Evolutionary conservation across 768 basidiomycete genomes (phyloP).

Genomic region (Mycena olivaceomarginata): DNA sequence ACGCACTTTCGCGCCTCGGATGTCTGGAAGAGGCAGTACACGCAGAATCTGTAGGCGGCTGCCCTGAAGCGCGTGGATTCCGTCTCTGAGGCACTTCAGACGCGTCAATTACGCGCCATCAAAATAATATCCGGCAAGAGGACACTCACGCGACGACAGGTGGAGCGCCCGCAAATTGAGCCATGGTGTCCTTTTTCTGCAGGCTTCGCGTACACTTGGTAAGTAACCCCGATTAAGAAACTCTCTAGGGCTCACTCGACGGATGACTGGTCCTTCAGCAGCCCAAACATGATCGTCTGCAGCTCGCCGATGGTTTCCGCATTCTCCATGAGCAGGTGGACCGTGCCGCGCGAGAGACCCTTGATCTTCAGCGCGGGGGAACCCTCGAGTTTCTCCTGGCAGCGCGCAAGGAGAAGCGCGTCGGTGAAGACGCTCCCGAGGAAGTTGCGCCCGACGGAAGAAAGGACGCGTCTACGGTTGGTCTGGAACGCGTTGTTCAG

Average conservation of each 20-base stretch:
- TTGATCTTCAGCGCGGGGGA: constrained; percentile 16
- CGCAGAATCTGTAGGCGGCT: constrained; percentile 39
- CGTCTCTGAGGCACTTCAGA: constrained; percentile 19
- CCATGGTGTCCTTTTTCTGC: neutral
- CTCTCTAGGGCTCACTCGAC: constrained; percentile 9
- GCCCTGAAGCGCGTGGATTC: constrained; percentile 29
- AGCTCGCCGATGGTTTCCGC: constrained; percentile 25
- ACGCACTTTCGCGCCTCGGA: constrained; percentile 22
- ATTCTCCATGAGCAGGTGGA: constrained; percentile 20
- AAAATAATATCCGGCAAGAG: too few relatives aligned
- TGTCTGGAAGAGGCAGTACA: constrained; percentile 21
- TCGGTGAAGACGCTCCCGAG: constrained; percentile 28
- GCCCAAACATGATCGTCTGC: constrained; percentile 24
- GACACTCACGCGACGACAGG: constrained; percentile 13
- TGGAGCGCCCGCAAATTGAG: constrained; percentile 16
- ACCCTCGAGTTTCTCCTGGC: constrained; percentile 30
- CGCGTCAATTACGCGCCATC: neutral
- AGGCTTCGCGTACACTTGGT: neutral
- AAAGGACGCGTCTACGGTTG: constrained; percentile 15
- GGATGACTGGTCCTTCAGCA: neutral
- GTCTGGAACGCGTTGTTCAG: constrained; percentile 28
- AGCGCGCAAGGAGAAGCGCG: constrained; percentile 31
- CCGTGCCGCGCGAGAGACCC: constrained; percentile 21
- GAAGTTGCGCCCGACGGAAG: constrained; percentile 34
- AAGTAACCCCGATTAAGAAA: neutral